A percentile compares a stretch with the other conserved stretches of the same genome.
phyloP scores from a whole-genome alignment of 1,284 basidiomycete genomes.

The Cutaneotrichosporon sp. region DNA sequence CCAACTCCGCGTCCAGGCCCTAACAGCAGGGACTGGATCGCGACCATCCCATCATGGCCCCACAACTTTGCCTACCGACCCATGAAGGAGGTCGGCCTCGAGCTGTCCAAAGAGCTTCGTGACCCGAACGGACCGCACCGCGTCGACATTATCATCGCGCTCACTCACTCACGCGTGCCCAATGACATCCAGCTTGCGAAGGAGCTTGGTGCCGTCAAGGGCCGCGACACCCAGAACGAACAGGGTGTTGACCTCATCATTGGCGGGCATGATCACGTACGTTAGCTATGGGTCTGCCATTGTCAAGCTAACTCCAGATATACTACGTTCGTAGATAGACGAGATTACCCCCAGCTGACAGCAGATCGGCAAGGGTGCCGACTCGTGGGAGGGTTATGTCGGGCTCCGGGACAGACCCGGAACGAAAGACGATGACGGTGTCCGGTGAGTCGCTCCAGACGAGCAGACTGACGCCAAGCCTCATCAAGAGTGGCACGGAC shows the following conservation, averaged over 20 bases:
- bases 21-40: constrained; percentile 71
- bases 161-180: constrained; percentile 74
- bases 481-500: constrained; percentile 86
- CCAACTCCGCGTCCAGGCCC: neutral
- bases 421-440: constrained; percentile 70
- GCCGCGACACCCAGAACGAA: constrained; percentile 54
- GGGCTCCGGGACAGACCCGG: constrained; percentile 63
- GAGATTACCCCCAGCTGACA: neutral
- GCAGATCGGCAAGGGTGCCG: constrained; percentile 73
- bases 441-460: constrained; percentile 56
- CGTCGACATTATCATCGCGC: constrained; percentile 75
- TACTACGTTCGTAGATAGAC: constrained; percentile 32
- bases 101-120: constrained; percentile 68
- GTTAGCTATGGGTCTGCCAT: constrained; percentile 9
- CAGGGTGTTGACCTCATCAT: constrained; percentile 84
- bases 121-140: constrained; percentile 67
- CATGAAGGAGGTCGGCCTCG: constrained; percentile 65
- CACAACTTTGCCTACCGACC: constrained; percentile 66
- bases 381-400: constrained; percentile 70
- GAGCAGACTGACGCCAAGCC: constrained; percentile 21
- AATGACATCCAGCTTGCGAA: constrained; percentile 70
- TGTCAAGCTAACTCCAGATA: constrained; percentile 29
- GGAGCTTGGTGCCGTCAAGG: constrained; percentile 62
- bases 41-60: constrained; percentile 79
- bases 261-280: constrained; percentile 81